Percentiles rank a stretch among this genome's conserved stretches.
phyloP scores from a whole-genome alignment of 495 filamentous ascomycete species.

The Penicillium egyptiacum region DNA sequence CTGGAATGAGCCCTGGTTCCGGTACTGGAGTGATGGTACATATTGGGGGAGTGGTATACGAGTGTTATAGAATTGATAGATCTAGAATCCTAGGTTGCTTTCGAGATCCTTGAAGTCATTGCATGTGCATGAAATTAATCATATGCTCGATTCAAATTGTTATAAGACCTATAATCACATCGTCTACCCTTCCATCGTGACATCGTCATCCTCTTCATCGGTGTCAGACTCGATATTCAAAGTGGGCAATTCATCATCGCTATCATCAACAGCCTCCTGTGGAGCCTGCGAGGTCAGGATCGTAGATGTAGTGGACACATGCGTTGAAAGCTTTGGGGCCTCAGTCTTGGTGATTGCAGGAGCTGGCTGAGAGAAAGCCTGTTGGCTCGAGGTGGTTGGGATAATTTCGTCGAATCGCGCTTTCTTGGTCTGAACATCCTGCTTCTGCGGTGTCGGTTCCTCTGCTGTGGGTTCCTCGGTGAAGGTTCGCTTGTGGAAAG shows the following conservation, averaged over 20 bases:
- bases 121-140: not conserved
- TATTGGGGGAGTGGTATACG: slow-evolving; percentile 68
- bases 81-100: slow-evolving; percentile 7
- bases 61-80: slow-evolving; percentile 19
- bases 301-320: slow-evolving; percentile 11
- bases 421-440: slow-evolving; percentile 33
- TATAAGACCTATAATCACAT: slow-evolving; percentile 3
- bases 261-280: slow-evolving; percentile 38
- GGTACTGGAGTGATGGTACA: slow-evolving; percentile 48
- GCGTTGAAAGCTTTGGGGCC: slow-evolving; percentile 14
- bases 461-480: slow-evolving; percentile 28
- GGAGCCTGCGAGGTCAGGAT: slow-evolving; percentile 12
- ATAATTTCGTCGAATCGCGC: slow-evolving; percentile 32
- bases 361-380: slow-evolving; percentile 14
- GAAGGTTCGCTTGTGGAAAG: slow-evolving; percentile 38
- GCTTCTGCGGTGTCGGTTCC: slow-evolving; percentile 9
- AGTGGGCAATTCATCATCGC: slow-evolving; percentile 51
- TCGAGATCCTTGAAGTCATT: not conserved
- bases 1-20: slow-evolving; percentile 53
- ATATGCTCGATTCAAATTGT: not conserved
- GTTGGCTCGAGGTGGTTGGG: slow-evolving; percentile 8
- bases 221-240: slow-evolving; percentile 50
- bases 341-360: slow-evolving; percentile 15
- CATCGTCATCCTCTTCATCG: slow-evolving; percentile 44
- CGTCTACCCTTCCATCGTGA: slow-evolving; percentile 33